Percentiles rank a stretch among this genome's conserved stretches.
These are phyloP conservation scores for Licmophora abbreviata DNA, from an alignment of 108 stramenopile species.

Conservation along the genomic window DNA sequence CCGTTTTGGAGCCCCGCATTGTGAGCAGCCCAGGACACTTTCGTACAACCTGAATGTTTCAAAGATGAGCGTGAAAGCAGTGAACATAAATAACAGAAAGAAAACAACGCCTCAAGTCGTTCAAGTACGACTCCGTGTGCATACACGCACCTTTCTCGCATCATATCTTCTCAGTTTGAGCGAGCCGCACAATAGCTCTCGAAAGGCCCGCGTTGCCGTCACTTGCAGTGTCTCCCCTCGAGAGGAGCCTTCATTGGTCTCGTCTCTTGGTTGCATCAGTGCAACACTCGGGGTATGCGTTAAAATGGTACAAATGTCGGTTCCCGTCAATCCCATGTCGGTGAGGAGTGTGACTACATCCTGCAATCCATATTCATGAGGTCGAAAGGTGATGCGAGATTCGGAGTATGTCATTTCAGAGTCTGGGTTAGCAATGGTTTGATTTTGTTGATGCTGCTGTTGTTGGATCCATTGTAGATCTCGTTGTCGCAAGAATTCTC, in stretches of 20 bases:
- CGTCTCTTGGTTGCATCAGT: slow-evolving; percentile 46
- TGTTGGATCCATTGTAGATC: slow-evolving; percentile 37
- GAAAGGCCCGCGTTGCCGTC: slow-evolving; percentile 39
- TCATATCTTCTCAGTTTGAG: slow-evolving; percentile 59
- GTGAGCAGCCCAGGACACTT: slow-evolving; percentile 54
- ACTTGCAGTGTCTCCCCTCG: slow-evolving; percentile 42
- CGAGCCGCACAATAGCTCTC: slow-evolving; percentile 27
- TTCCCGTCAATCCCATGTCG: slow-evolving; percentile 54
- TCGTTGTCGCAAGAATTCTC: slow-evolving; percentile 54
- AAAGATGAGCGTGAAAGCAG: no score
- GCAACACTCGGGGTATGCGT: slow-evolving; percentile 65
- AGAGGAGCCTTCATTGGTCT: background rate
- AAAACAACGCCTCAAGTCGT: no score
- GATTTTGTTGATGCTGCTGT: slow-evolving; percentile 1
- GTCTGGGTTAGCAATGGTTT: slow-evolving; percentile 10
- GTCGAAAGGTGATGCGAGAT: no score
- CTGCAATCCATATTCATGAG: slow-evolving; percentile 33
- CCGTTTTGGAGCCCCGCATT: slow-evolving; percentile 48
- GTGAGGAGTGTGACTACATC: slow-evolving; percentile 38
- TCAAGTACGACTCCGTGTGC: no score
- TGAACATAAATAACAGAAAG: no score
- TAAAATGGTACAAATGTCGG: slow-evolving; percentile 51
- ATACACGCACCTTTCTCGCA: slow-evolving; percentile 66
- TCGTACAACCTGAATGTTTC: no score
- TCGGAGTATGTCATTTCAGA: background rate